Evolutionary conservation across 371 early-diverging fungal species (phyloP).

Genomic region (Gilbertella persicaria): DNA sequence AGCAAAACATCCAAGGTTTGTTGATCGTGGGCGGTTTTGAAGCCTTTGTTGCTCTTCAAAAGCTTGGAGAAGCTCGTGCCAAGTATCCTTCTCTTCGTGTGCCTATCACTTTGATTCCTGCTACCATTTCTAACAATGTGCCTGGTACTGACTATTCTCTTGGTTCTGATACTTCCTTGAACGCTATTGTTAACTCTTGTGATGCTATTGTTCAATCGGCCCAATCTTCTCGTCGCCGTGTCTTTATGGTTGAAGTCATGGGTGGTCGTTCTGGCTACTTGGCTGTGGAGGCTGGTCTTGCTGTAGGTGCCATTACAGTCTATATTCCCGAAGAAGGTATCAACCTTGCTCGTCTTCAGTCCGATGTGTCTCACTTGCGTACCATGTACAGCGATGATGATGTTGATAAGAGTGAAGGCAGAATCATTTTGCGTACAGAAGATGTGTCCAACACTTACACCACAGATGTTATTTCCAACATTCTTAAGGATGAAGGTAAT

Average conservation of each 20-base stretch:
- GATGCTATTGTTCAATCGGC: slow-evolving; percentile 95
- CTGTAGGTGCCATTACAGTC: slow-evolving; percentile 89
- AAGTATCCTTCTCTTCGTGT: slow-evolving; percentile 90
- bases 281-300: slow-evolving; percentile 90
- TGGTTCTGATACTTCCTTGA: slow-evolving; percentile 97
- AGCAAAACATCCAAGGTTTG: slow-evolving; percentile 85
- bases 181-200: slow-evolving; percentile 92
- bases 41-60: slow-evolving; percentile 81
- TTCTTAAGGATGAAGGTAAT: slow-evolving; percentile 93
- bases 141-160: slow-evolving; percentile 97
- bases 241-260: slow-evolving; percentile 98
- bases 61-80: slow-evolving; percentile 69
- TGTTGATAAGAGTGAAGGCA: slow-evolving; percentile 74
- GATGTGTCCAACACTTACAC: slow-evolving; percentile 83
- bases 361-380: slow-evolving; percentile 83
- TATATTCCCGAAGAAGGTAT: slow-evolving; percentile 97
- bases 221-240: slow-evolving; percentile 86
- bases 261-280: slow-evolving; percentile 97
- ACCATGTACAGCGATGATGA: slow-evolving; percentile 75
- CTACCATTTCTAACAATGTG: slow-evolving; percentile 98
- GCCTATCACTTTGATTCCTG: slow-evolving; percentile 94
- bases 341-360: slow-evolving; percentile 73
- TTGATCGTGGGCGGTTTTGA: slow-evolving; percentile 97
- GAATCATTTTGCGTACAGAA: slow-evolving; percentile 85
- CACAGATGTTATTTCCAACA: slow-evolving; percentile 86